phyloP scores from a whole-genome alignment of 2,329 filamentous ascomycete species.

The Monosporascus sp. region DNA sequence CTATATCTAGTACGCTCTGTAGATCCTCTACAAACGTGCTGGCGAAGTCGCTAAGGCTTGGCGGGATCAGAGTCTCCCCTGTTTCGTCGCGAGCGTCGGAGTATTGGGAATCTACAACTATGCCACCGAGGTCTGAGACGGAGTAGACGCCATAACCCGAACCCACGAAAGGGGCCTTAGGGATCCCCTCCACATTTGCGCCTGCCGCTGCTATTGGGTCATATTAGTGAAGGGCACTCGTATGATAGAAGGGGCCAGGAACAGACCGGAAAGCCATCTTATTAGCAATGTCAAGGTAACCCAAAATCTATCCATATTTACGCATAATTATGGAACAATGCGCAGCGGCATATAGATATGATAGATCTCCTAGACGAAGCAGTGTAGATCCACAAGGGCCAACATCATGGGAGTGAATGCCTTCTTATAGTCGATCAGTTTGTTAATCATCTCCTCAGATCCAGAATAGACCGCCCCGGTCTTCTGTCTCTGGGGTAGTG shows the following conservation, averaged over 20 bases:
- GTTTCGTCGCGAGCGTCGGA: constrained; percentile 34
- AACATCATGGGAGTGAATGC: too few species aligned
- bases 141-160: constrained; percentile 20
- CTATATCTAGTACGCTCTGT: constrained; percentile 20
- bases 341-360: too few species aligned
- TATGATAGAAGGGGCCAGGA: not conserved
- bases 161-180: constrained; percentile 29
- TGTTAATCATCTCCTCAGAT: too few species aligned
- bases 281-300: not conserved
- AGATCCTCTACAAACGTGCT: constrained; percentile 38
- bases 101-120: constrained; percentile 41
- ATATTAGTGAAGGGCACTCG: not conserved
- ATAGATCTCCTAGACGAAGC: too few species aligned
- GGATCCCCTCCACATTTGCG: constrained; percentile 25
- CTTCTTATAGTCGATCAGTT: too few species aligned
- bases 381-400: too few species aligned
- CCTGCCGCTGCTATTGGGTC: constrained; percentile 12
- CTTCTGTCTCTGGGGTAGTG: too few species aligned
- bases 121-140: constrained; percentile 23
- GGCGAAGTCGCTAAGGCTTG: constrained; percentile 43
- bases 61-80: constrained; percentile 48
- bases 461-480: too few species aligned
- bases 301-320: not conserved
- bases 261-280: not conserved
- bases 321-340: not conserved